phyloP scores from a whole-genome alignment of 164 flowering plant species.

The Dillenia suffruticosa region DNA sequence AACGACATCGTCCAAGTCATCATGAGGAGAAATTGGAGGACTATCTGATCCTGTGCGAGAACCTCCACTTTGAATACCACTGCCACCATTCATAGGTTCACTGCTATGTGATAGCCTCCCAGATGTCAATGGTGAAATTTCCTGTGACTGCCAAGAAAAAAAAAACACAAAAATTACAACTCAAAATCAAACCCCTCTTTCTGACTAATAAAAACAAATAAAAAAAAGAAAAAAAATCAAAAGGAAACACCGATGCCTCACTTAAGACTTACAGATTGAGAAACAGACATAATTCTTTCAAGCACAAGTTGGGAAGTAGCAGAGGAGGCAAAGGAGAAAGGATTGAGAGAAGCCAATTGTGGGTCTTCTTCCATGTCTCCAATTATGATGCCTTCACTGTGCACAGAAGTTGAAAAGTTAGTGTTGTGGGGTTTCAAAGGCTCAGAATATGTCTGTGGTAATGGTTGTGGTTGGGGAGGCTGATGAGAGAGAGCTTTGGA shows the following conservation, averaged over 20 bases:
- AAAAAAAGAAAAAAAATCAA: neutral
- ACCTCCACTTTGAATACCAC: too few species aligned
- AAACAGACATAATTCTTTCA: constrained; percentile 59
- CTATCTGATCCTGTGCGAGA: constrained; percentile 42
- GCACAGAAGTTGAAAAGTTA: constrained; percentile 21
- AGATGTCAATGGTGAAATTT: constrained; percentile 55
- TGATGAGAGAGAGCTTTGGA: constrained; percentile 42
- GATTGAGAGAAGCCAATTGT: constrained; percentile 26
- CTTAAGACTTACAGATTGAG: constrained; percentile 56
- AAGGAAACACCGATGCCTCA: too few species aligned
- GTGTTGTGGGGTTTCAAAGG: too few species aligned
- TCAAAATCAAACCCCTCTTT: neutral
- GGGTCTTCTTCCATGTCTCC: constrained; percentile 6
- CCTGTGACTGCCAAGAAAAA: constrained; percentile 23
- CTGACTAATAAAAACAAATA: neutral
- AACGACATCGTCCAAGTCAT: constrained; percentile 52
- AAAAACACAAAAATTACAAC: constrained; percentile 1
- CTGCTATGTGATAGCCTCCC: constrained; percentile 70
- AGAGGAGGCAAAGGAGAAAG: constrained; percentile 58
- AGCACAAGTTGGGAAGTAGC: constrained; percentile 79
- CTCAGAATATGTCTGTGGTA: constrained; percentile 15
- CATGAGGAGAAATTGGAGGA: constrained; percentile 51
- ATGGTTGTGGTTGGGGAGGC: constrained; percentile 8
- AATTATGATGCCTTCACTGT: constrained; percentile 4
- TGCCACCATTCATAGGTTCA: constrained; percentile 39